Evolutionary conservation across 495 filamentous ascomycete species (phyloP).

Genomic region (Penicillium mononematosum): DNA sequence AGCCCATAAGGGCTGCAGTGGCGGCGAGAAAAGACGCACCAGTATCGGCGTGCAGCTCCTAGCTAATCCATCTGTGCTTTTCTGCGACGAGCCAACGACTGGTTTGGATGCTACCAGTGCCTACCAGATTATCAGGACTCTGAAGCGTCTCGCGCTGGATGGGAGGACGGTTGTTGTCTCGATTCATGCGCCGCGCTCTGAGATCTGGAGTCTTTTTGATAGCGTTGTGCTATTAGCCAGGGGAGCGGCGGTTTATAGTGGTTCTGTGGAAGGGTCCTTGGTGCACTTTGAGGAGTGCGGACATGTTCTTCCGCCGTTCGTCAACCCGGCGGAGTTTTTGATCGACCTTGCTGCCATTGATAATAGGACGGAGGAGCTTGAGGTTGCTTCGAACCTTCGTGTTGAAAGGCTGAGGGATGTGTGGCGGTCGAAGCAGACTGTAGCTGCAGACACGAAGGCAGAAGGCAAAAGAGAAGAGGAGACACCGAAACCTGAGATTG

Average conservation of each 20-base stretch:
- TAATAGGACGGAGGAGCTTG: constrained; percentile 59
- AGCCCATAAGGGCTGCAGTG: constrained; percentile 69
- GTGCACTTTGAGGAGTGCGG: constrained; percentile 58
- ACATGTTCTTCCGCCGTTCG: constrained; percentile 59
- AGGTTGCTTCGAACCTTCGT: constrained; percentile 53
- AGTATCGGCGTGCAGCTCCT: constrained; percentile 75
- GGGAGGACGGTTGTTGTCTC: constrained; percentile 70
- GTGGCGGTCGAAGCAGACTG: constrained; percentile 44
- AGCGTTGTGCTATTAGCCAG: constrained; percentile 60
- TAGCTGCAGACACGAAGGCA: constrained; percentile 13
- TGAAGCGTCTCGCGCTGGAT: constrained; percentile 62
- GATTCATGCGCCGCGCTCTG: constrained; percentile 71
- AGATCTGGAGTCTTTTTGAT: constrained; percentile 75
- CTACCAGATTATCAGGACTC: constrained; percentile 66
- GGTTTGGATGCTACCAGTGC: constrained; percentile 73
- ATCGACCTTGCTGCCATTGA: constrained; percentile 72
- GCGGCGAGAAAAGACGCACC: constrained; percentile 70
- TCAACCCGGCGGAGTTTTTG: constrained; percentile 72
- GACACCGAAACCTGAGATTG: neutral
- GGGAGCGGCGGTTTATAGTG: constrained; percentile 65
- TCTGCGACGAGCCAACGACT: constrained; percentile 75
- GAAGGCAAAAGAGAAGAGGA: constrained; percentile 4
- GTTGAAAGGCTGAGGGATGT: constrained; percentile 53
- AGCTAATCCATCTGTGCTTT: constrained; percentile 70
- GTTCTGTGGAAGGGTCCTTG: constrained; percentile 49